phyloP scores from a whole-genome alignment of 75 land plant species.

The Pseudotsuga menziesii region DNA sequence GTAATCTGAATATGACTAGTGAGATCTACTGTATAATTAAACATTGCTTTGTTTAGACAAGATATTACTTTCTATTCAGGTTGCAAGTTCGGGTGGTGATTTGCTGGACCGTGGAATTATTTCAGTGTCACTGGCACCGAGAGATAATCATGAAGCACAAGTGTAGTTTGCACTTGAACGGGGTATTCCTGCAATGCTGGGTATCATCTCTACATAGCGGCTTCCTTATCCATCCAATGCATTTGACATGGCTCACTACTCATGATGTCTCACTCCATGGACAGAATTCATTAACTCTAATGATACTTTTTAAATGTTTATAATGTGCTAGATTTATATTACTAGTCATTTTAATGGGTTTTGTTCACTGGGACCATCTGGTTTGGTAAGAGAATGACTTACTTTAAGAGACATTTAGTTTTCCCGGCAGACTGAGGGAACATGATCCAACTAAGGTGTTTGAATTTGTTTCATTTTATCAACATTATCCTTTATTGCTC shows the following conservation, averaged over 20 bases:
- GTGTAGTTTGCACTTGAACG: slow-evolving; percentile 97
- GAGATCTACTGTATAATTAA: neutral
- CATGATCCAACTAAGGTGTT: too few relatives aligned
- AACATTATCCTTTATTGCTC: neutral
- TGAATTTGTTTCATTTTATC: too few relatives aligned
- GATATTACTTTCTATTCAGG: slow-evolving; percentile 30
- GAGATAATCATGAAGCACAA: slow-evolving; percentile 98
- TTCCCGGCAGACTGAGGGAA: too few relatives aligned
- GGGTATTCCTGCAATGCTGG: slow-evolving; percentile 94
- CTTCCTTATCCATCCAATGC: slow-evolving; percentile 92
- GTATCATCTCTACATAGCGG: slow-evolving; percentile 86
- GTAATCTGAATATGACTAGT: neutral
- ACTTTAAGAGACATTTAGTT: too few relatives aligned
- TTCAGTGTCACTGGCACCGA: slow-evolving; percentile 88
- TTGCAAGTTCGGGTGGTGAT: slow-evolving; percentile 98
- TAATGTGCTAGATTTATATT: neutral
- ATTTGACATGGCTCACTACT: slow-evolving; percentile 98
- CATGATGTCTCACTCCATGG: slow-evolving; percentile 97
- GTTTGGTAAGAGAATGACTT: too few relatives aligned
- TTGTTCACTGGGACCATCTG: too few relatives aligned
- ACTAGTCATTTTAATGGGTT: too few relatives aligned
- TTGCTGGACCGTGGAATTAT: slow-evolving; percentile 74
- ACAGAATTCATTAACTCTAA: slow-evolving; percentile 68
- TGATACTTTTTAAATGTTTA: neutral
- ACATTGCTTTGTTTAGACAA: neutral